Conservation (phyloP, 2,329 filamentous ascomycete species). For the Paraconiothyrium brasiliense region DNA sequence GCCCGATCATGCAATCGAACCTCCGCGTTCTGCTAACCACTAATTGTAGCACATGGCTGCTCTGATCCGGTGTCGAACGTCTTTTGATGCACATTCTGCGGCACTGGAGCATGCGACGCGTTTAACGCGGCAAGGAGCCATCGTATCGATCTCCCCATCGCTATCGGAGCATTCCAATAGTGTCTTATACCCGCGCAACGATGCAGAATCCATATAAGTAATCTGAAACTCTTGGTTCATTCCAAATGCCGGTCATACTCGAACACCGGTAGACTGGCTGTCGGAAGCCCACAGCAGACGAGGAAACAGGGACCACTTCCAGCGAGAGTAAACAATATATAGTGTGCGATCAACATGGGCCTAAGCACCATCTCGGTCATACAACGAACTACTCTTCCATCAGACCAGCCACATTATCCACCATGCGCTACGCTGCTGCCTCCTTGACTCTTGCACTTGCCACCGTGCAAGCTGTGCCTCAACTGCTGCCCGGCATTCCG, state of each 20-base stretch:
- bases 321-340: background rate
- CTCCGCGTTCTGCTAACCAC: background rate
- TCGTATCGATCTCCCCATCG: background rate
- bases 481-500: background rate
- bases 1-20: background rate
- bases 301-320: background rate
- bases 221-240: background rate
- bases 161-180: background rate
- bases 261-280: background rate
- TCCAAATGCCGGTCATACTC: background rate
- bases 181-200: slow-evolving; percentile 1
- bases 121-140: background rate
- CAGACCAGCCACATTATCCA: background rate
- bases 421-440: background rate
- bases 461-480: background rate
- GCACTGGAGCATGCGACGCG: background rate
- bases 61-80: background rate
- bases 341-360: background rate
- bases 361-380: background rate
- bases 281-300: background rate
- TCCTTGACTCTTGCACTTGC: background rate
- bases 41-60: background rate
- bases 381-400: background rate
- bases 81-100: background rate
- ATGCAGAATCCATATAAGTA: background rate